Conservation (phyloP, 2,329 filamentous ascomycete species). For the Arthroderma uncinatum region DNA sequence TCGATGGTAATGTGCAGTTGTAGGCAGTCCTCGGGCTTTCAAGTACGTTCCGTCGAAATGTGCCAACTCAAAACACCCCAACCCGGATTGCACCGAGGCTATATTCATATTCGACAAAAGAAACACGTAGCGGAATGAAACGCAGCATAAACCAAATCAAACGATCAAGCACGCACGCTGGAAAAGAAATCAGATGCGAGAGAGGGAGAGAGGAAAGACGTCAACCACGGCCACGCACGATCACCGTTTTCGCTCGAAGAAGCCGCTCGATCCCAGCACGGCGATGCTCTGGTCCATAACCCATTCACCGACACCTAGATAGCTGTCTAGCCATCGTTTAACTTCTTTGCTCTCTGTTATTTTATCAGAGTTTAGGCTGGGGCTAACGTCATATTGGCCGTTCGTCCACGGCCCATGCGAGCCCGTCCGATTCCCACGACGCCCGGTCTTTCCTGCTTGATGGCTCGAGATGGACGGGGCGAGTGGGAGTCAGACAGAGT, state of each 20-base stretch:
- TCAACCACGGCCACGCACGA: neutral
- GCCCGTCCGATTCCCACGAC: slow-evolving; percentile 12
- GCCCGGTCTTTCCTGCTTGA: slow-evolving; percentile 4
- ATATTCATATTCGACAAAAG: slow-evolving; percentile 3
- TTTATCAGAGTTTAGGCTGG: slow-evolving; percentile 79
- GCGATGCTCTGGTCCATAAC: slow-evolving; percentile 97
- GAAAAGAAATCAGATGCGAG: neutral
- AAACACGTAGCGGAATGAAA: neutral
- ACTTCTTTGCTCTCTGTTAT: slow-evolving; percentile 74
- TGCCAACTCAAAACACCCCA: neutral
- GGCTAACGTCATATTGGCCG: slow-evolving; percentile 27
- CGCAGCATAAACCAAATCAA: neutral
- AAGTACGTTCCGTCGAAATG: neutral
- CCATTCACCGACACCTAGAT: slow-evolving; percentile 90
- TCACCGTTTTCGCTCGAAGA: slow-evolving; percentile 63
- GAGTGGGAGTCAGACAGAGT: neutral
- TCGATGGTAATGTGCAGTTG: no score
- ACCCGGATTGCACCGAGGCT: neutral
- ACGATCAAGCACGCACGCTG: neutral
- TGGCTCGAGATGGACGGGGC: neutral
- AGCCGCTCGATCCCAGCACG: slow-evolving; percentile 74
- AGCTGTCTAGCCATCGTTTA: slow-evolving; percentile 82
- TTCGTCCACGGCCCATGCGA: slow-evolving; percentile 9
- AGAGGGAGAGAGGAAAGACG: neutral
- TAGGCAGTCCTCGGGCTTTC: neutral